Conservation (phyloP, 345 rosid species). For the Cardamine resedifolia region DNA sequence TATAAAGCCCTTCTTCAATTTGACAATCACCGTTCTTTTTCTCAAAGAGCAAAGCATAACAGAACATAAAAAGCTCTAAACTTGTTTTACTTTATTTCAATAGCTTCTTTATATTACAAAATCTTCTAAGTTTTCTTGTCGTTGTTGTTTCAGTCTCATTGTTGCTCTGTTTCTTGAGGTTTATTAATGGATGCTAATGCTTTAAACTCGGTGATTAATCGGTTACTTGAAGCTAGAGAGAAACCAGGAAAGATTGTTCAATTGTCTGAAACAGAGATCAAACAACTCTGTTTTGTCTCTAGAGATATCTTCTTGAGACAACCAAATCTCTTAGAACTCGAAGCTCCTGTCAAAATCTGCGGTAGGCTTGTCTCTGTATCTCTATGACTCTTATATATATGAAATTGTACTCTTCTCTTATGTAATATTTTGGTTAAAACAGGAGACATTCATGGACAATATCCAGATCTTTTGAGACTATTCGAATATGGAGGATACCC, state of each 20-base stretch:
- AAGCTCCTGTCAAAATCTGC: constrained; percentile 81
- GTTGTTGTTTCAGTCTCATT: not conserved
- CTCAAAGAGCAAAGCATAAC: constrained; percentile 28
- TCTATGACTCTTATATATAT: constrained; percentile 6
- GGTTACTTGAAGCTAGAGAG: constrained; percentile 64
- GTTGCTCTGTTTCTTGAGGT: constrained; percentile 16
- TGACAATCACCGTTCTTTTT: constrained; percentile 35
- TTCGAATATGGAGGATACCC: constrained; percentile 83
- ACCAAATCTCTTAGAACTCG: constrained; percentile 75
- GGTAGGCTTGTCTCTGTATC: constrained; percentile 43
- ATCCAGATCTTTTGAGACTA: constrained; percentile 83
- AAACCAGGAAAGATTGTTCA: constrained; percentile 72
- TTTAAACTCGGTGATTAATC: constrained; percentile 61
- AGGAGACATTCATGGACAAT: constrained; percentile 96
- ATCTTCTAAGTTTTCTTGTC: not conserved
- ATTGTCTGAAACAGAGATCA: constrained; percentile 69
- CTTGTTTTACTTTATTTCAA: not conserved
- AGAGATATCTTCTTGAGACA: constrained; percentile 67
- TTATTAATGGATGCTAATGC: constrained; percentile 48
- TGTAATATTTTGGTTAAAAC: constrained; percentile 21
- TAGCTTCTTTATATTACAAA: not conserved
- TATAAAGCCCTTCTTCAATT: constrained; percentile 28
- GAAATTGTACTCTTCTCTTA: constrained; percentile 15
- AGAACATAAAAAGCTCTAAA: constrained; percentile 13
- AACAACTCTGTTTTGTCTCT: constrained; percentile 66